These are phyloP conservation scores for Manihot esculenta DNA, from an alignment of 441 rosid genomes.

Conservation along the genomic window DNA sequence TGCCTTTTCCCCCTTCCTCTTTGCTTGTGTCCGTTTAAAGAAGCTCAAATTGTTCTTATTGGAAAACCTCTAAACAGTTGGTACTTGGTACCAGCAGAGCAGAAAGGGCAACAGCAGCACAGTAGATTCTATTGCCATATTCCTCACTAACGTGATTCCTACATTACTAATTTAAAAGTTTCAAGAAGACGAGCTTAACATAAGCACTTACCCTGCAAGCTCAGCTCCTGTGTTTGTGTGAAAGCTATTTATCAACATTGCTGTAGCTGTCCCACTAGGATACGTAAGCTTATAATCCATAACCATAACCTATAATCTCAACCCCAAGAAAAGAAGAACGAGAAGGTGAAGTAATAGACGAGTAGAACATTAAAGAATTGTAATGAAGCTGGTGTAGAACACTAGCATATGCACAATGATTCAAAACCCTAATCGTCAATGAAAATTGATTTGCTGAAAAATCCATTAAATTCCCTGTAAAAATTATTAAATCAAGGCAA, in stretches of 20 bases:
- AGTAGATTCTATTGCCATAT: neutral
- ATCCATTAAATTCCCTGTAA: neutral
- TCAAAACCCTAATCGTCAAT: neutral
- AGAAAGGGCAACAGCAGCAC: neutral
- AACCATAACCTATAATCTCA: conserved; percentile 64
- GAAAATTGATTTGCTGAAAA: neutral
- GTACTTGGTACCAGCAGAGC: neutral
- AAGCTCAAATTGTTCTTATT: neutral
- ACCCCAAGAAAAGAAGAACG: neutral
- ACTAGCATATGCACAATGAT: neutral
- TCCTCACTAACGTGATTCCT: neutral
- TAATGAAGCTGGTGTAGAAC: neutral
- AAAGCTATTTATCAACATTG: conserved; percentile 90
- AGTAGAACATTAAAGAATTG: neutral
- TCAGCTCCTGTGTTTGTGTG: conserved; percentile 86
- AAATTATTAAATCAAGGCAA: neutral
- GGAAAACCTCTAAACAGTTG: neutral
- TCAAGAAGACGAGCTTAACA: neutral
- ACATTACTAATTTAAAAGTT: neutral
- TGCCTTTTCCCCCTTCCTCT: neutral
- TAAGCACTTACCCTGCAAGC: conserved; percentile 67
- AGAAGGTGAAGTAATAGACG: no score
- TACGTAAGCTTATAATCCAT: conserved; percentile 87
- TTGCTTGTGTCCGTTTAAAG: neutral
- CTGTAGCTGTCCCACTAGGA: conserved; percentile 96